Conservation (phyloP, 371 early-diverging fungal genomes). For the Circinella umbellata region DNA sequence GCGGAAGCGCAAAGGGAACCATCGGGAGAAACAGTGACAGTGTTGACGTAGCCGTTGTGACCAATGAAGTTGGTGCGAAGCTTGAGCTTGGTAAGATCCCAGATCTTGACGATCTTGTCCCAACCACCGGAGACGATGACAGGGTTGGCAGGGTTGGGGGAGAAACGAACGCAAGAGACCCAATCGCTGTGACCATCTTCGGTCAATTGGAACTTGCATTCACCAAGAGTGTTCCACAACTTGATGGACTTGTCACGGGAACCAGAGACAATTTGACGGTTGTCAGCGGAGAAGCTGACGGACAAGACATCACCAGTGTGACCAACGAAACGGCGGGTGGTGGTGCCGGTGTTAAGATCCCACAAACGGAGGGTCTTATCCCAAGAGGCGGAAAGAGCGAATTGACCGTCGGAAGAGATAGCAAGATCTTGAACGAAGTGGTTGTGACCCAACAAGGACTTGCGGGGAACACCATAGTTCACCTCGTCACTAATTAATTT, state of each 20-base stretch:
- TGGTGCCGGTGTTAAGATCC: constrained; percentile 93
- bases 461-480: constrained; percentile 91
- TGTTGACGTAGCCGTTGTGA: constrained; percentile 97
- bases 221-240: constrained; percentile 99
- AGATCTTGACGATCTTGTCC: constrained; percentile 99
- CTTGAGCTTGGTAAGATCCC: constrained; percentile 98
- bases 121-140: constrained; percentile 98
- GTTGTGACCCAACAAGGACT: constrained; percentile 95
- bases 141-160: constrained; percentile 97
- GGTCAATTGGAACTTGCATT: constrained; percentile 96
- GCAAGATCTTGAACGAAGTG: constrained; percentile 97
- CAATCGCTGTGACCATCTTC: constrained; percentile 97
- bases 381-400: constrained; percentile 97
- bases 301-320: constrained; percentile 98
- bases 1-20: constrained; percentile 99
- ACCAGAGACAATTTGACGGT: constrained; percentile 98
- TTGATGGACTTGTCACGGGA: constrained; percentile 99
- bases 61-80: constrained; percentile 98
- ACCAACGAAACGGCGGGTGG: constrained; percentile 95
- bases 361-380: constrained; percentile 99
- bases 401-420: constrained; percentile 97
- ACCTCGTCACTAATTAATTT: constrained; percentile 72
- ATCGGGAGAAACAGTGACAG: constrained; percentile 98
- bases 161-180: constrained; percentile 99
- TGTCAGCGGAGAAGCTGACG: constrained; percentile 98